These are phyloP conservation scores for Vaucheria bursata DNA, from an alignment of 352 stramenopile species.

Conservation along the genomic window DNA sequence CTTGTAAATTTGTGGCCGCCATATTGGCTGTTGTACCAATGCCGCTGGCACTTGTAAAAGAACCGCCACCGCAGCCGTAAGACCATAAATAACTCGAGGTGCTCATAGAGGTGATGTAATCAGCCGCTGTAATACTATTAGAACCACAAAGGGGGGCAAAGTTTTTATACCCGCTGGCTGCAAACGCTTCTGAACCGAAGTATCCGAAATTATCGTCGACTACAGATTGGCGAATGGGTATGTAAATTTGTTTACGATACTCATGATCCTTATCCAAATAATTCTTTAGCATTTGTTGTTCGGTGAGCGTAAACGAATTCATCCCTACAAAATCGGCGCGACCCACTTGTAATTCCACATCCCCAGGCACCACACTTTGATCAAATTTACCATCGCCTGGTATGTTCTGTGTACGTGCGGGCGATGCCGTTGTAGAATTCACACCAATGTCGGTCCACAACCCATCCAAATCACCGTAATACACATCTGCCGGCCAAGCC, in stretches of 20 bases:
- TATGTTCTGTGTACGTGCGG: background rate
- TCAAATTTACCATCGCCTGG: slow-evolving; percentile 1
- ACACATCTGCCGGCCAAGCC: background rate
- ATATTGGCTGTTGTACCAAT: background rate
- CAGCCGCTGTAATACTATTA: background rate
- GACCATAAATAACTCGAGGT: background rate
- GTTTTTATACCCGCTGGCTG: background rate
- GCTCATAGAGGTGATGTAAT: background rate
- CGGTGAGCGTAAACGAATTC: background rate
- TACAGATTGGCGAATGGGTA: background rate
- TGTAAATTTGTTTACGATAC: background rate
- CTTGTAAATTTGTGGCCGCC: background rate
- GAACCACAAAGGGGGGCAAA: background rate
- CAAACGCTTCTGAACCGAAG: background rate
- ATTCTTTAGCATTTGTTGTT: background rate
- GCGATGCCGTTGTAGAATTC: background rate
- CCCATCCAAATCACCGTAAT: background rate
- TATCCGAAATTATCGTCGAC: background rate
- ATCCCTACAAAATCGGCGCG: background rate
- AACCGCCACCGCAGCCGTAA: background rate
- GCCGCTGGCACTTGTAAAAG: background rate
- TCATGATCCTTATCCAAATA: background rate
- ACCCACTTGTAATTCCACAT: background rate
- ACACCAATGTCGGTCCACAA: background rate
- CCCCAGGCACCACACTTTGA: background rate